Conservation (phyloP, 352 stramenopile genomes). For the Globisporangium megalacanthum region DNA sequence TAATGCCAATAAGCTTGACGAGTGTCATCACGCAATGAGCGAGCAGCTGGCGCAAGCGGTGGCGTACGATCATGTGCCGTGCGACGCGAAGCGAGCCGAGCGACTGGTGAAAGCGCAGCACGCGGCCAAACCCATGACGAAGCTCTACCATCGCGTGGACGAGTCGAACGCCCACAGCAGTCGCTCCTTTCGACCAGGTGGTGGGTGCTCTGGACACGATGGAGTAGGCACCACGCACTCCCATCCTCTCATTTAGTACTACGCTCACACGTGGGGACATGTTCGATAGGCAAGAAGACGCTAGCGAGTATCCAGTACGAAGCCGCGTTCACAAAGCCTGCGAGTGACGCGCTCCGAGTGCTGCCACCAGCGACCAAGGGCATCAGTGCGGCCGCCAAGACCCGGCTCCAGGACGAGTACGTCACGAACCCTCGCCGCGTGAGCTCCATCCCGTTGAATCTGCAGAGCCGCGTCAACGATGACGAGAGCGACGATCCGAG, state of each 20-base stretch:
- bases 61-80: constrained; percentile 47
- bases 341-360: constrained; percentile 30
- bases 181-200: constrained; percentile 4
- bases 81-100: constrained; percentile 16
- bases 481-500: constrained; percentile 4
- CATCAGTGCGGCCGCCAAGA: constrained; percentile 41
- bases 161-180: constrained; percentile 3
- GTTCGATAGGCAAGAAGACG: constrained; percentile 21
- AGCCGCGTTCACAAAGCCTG: constrained; percentile 26
- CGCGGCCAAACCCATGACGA: constrained; percentile 46
- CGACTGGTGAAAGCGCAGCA: constrained; percentile 12
- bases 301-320: constrained; percentile 65
- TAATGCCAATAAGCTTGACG: background rate
- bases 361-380: constrained; percentile 29
- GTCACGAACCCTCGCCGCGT: constrained; percentile 50
- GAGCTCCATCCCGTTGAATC: constrained; percentile 42
- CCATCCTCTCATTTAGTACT: too few species aligned
- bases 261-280: background rate
- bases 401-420: constrained; percentile 66
- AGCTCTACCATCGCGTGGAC: constrained; percentile 38
- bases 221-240: too few species aligned
- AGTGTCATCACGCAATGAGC: too few species aligned
- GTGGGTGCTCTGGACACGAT: too few species aligned
- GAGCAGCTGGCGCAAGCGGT: constrained; percentile 44
- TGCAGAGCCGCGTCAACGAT: constrained; percentile 11